Evolutionary conservation across 2,329 filamentous ascomycete species (phyloP).

Genomic region (Clonostachys sp.): DNA sequence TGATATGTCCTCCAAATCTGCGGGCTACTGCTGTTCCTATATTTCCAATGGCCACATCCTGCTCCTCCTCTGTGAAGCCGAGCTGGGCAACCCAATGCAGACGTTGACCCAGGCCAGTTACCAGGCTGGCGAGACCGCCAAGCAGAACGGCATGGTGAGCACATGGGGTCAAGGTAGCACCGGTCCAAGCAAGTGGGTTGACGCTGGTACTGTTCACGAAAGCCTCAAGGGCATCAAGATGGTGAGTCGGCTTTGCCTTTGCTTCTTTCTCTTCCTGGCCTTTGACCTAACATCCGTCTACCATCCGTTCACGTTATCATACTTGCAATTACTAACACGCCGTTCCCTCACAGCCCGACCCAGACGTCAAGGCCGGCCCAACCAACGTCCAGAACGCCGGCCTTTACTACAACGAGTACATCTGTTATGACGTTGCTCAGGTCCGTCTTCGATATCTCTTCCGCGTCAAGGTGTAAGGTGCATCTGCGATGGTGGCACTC

Average conservation of each 20-base stretch:
- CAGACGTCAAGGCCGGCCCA: conserved; percentile 32
- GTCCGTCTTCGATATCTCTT: conserved; percentile 68
- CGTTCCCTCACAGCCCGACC: conserved; percentile 38
- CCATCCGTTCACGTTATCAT: too few species aligned
- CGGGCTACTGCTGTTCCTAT: conserved; percentile 65
- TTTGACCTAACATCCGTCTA: conserved; percentile 1
- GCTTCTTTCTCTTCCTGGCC: not conserved
- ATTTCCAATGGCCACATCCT: conserved; percentile 67
- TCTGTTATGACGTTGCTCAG: conserved; percentile 66
- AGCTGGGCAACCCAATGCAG: conserved; percentile 69
- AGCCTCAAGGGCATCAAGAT: conserved; percentile 66
- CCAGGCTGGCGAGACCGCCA: conserved; percentile 59
- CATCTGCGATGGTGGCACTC: too few species aligned
- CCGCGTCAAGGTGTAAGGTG: conserved; percentile 44
- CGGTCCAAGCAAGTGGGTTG: conserved; percentile 69
- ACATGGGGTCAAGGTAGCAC: conserved; percentile 67
- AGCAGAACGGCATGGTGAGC: conserved; percentile 52
- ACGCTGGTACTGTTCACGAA: conserved; percentile 62
- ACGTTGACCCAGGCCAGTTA: conserved; percentile 54
- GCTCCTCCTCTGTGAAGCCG: conserved; percentile 76
- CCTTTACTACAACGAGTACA: conserved; percentile 70
- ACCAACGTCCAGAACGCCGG: conserved; percentile 39
- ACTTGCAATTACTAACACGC: too few species aligned
- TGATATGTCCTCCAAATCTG: conserved; percentile 80
- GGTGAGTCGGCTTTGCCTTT: conserved; percentile 37